These are phyloP conservation scores for Pyrenophora seminiperda DNA, from an alignment of 2,329 filamentous ascomycete species.

Conservation along the genomic window DNA sequence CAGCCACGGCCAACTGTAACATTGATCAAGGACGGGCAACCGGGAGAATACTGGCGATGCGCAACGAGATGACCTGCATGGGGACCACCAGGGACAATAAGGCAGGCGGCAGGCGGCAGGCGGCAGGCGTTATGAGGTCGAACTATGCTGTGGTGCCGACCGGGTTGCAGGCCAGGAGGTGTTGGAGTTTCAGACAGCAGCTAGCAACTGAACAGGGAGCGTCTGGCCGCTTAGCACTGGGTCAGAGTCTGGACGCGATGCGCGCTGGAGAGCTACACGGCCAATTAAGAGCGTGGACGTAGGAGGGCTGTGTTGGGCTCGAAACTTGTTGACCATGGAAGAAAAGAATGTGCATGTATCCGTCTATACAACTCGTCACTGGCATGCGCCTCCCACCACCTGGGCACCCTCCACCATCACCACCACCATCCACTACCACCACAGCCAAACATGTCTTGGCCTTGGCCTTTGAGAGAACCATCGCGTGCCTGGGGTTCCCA, in stretches of 20 bases:
- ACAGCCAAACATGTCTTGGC: not conserved
- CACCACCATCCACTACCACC: not conserved
- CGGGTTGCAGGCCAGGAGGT: constrained; percentile 18
- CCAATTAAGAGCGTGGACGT: not conserved
- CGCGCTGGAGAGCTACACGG: constrained; percentile 1
- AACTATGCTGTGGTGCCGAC: constrained; percentile 2
- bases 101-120: too few relatives aligned
- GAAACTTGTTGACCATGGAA: not conserved
- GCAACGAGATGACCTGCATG: constrained; percentile 2
- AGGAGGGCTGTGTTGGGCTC: not conserved
- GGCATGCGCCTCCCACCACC: not conserved
- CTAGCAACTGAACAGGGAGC: constrained; percentile 19
- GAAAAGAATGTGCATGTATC: too few relatives aligned
- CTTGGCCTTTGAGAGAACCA: not conserved
- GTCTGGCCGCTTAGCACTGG: constrained; percentile 1
- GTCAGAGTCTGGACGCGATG: constrained; percentile 7
- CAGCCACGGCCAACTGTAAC: not conserved
- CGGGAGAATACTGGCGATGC: not conserved
- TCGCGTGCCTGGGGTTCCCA: constrained; percentile 8
- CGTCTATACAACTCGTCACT: not conserved
- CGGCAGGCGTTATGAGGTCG: too few relatives aligned
- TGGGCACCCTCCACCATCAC: not conserved
- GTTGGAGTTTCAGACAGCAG: constrained; percentile 23
- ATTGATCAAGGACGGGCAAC: too few relatives aligned
- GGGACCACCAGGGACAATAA: not conserved